phyloP scores from a whole-genome alignment of 805 yeast species.

The Schwanniomyces pseudopolymorphus region DNA sequence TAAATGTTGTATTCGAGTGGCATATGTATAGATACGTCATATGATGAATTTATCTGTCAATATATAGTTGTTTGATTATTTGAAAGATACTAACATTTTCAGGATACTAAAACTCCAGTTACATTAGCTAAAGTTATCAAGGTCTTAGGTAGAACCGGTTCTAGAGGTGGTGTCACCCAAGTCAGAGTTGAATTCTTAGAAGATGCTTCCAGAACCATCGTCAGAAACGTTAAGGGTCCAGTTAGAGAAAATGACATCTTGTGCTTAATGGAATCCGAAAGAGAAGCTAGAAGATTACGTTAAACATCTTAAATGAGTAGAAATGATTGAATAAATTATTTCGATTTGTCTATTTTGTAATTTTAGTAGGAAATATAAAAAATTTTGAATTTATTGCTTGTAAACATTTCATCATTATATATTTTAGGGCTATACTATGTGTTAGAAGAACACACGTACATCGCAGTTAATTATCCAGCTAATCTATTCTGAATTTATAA shows the following conservation, averaged over 20 bases:
- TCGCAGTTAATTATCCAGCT: not conserved
- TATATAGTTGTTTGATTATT: not conserved
- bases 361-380: conserved; percentile 2
- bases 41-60: too few relatives aligned
- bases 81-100: conserved; percentile 8
- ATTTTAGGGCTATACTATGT: not conserved
- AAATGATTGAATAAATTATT: not conserved
- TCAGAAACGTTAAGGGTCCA: conserved; percentile 52
- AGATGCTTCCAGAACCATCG: conserved; percentile 48
- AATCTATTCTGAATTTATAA: conserved; percentile 1
- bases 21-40: too few relatives aligned
- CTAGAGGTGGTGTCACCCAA: conserved; percentile 90
- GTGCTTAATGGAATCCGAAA: conserved; percentile 99
- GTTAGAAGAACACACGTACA: not conserved
- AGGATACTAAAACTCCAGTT: conserved; percentile 81
- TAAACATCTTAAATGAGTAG: conserved; percentile 27
- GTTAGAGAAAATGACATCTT: conserved; percentile 80
- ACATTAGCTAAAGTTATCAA: conserved; percentile 99
- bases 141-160: conserved; percentile 99
- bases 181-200: conserved; percentile 50
- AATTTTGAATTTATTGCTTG: not conserved
- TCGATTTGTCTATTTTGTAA: conserved; percentile 4
- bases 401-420: not conserved
- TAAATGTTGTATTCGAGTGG: not conserved
- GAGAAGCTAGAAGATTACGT: conserved; percentile 97